Conservation (phyloP, 2,329 filamentous ascomycete species). For the Alternaria brassicae region DNA sequence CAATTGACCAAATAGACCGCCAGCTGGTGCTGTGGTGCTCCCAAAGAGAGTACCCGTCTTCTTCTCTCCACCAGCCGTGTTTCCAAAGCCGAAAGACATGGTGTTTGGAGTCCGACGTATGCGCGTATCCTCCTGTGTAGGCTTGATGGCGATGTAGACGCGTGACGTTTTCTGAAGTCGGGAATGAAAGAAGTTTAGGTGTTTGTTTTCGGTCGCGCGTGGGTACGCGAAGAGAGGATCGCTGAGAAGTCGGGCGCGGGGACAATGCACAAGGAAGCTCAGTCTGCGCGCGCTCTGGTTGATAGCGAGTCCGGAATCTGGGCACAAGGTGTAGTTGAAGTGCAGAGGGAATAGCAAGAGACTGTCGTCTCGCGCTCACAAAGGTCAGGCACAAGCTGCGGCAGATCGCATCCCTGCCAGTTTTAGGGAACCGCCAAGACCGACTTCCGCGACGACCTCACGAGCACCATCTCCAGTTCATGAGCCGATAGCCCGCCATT, state of each 20-base stretch:
- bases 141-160: not conserved
- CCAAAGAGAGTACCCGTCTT: constrained; percentile 49
- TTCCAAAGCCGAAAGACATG: constrained; percentile 45
- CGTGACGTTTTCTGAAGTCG: constrained; percentile 4
- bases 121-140: not conserved
- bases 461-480: constrained; percentile 30
- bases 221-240: constrained; percentile 17
- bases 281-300: constrained; percentile 19
- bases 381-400: constrained; percentile 24
- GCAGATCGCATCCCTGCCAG: constrained; percentile 18
- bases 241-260: not conserved
- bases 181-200: constrained; percentile 11
- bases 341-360: constrained; percentile 13
- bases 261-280: constrained; percentile 5
- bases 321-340: constrained; percentile 14
- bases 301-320: constrained; percentile 6
- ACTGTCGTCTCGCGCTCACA: constrained; percentile 26
- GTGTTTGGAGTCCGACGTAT: constrained; percentile 1
- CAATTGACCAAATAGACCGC: constrained; percentile 51
- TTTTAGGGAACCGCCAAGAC: constrained; percentile 25
- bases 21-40: constrained; percentile 45
- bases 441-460: constrained; percentile 30
- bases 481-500: constrained; percentile 48
- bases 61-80: constrained; percentile 36
- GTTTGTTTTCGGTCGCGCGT: constrained; percentile 28